phyloP scores from a whole-genome alignment of 2,329 filamentous ascomycete genomes.

The Ilyonectria robusta region DNA sequence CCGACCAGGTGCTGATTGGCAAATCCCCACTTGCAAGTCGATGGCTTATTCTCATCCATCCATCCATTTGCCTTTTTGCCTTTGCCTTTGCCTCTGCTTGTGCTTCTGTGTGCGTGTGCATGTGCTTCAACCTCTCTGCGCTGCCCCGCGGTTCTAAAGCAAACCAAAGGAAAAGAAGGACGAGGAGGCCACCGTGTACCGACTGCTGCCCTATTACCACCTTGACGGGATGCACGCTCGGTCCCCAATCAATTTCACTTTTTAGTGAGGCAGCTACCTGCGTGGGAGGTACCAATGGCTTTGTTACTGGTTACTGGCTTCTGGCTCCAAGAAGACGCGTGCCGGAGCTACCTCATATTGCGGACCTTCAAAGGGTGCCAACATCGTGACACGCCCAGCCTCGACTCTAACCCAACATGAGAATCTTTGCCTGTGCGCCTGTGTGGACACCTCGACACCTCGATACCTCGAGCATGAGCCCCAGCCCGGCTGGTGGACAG shows the following conservation, averaged over 20 bases:
- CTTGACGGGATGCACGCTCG: not conserved
- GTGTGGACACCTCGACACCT: not conserved
- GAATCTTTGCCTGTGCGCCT: not conserved
- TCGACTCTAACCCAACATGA: not conserved
- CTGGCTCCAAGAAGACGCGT: not conserved
- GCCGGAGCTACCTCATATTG: not conserved
- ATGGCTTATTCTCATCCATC: conserved; percentile 17
- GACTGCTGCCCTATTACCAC: not conserved
- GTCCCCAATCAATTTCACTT: not conserved
- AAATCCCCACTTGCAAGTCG: conserved; percentile 22
- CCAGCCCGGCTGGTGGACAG: not conserved
- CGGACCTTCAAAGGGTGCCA: not conserved
- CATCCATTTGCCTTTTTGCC: conserved; percentile 6
- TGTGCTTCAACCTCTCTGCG: not conserved
- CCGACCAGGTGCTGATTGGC: conserved; percentile 28
- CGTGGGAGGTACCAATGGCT: no score
- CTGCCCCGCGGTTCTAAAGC: not conserved
- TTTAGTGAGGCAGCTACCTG: not conserved
- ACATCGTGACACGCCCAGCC: conserved; percentile 2
- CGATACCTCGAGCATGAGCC: not conserved
- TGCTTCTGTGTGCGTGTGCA: not conserved
- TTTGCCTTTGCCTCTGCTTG: not conserved
- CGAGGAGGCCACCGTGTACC: not conserved
- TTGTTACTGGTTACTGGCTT: not conserved
- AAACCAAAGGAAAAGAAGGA: not conserved